Evolutionary conservation across 202 grass and related monocot species (phyloP), one percentile per base, ranked within the genome.

Genomic region (Eragrostis tef): DNA sequence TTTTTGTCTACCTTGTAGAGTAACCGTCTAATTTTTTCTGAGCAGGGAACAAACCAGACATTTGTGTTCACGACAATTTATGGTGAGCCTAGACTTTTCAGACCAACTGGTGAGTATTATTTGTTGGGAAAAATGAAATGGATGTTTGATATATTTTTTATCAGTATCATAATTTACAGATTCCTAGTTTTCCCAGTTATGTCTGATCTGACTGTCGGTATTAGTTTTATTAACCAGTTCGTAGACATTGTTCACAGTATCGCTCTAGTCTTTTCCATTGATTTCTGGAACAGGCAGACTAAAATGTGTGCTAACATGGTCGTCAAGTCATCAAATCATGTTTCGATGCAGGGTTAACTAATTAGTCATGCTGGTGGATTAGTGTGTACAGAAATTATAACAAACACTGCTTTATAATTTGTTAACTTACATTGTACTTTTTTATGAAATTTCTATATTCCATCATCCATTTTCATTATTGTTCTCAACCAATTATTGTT

Each of bases 21-120:
- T 74, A 79, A 86, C 9, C 45, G 9, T 62, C 64, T 71, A 6
- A 42, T 73, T 39, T 46, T 74, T 22, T 41, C 87, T 67, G 31
- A 85, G 6, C 86, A 97, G 94, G 94, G 94, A 17, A 94, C 85
- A 65, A 88, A 87, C 64, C 89, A 97, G 83, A 88, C 94, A 27
- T 97, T 97, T 90, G 87, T 97, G 50, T 97, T 93, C 64, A 97
- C 86, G 24, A 97, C 94, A 13, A 74, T 87, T 83, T 80, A 93
- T 81, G 94, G 87, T 21, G 79, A 85, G 75, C 91, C 91, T 42
- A 97, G 77, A 72, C 80, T 97, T 70, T 97, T 97, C 70, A 93
- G 87, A 90, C 88, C 91, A 90, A 97, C 91, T 12, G 91, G 94
- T 97, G 79, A 76, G 66, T 27, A 83, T 44, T 43, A 51, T 29